Evolutionary conservation across 2,329 filamentous ascomycete species (phyloP), one percentile per base, ranked within the genome.

Genomic region (Rugonectria rugulosa): DNA sequence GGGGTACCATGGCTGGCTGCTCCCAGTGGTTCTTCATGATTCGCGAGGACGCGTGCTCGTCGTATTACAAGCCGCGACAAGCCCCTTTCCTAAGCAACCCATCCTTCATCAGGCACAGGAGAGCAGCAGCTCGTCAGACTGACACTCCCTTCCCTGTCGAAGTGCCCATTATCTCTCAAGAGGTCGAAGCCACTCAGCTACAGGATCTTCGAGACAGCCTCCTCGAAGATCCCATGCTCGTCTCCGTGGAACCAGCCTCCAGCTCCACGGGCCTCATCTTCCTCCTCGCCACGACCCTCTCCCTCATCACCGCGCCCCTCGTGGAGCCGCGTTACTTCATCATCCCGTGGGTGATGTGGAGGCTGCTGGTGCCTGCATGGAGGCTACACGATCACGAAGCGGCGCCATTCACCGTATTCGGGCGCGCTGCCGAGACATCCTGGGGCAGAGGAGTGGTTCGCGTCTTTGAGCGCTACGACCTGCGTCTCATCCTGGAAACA

Each of bases 281-380:
- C 60, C 72, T 97, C 7, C 75, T 87, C 5, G 83, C 93, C 0
- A 92, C 92, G 0, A 70, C 88, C 0, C 79, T 97, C 4, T 94
- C 91, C 1, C 83, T 99, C 11, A 77, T 97, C 50, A 95, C 92
- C 1, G 93, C 95, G 0, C 93, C 95, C 0, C 82, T 99, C 1
- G 94, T 99, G 9, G 95, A 99, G 72, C 95, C 95, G 12, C 85
- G 95, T 12, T 99, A 99, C 74, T 97, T 97, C 73, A 96, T 99
- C 70, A 81, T 97, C 11, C 93, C 94, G 0, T 99, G 92, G 92
- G 84, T 97, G 8, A 87, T 97, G 67, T 98, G 93, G 91, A 84
- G 95, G 1, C 75, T 98, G 7, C 83, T 96, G 67, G 76, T 96
- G 1, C 91, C 91, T 0, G 73, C 79, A 46, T 78, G 76, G 76